Percentiles rank a stretch among this genome's conserved stretches.
Conservation (phyloP, 345 rosid species). For the Eutrema heterophyllum region DNA sequence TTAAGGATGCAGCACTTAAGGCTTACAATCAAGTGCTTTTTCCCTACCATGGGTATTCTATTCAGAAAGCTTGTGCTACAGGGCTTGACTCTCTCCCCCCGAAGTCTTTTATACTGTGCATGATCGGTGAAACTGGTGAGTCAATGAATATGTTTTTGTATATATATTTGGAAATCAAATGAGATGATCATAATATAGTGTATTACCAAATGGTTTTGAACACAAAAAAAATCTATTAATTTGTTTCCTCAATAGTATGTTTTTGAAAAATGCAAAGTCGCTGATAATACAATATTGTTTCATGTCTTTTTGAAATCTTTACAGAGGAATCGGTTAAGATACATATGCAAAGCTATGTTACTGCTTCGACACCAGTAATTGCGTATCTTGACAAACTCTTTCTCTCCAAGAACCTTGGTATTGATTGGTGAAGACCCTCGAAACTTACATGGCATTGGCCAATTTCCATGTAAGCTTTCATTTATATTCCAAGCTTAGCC, state of each 20-base stretch:
- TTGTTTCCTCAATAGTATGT: neutral
- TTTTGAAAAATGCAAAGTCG: neutral
- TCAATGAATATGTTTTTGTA: neutral
- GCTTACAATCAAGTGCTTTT: slow-evolving; percentile 79
- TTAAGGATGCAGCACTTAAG: slow-evolving; percentile 67
- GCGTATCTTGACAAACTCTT: slow-evolving; percentile 59
- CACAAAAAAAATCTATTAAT: neutral
- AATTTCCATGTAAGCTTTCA: neutral
- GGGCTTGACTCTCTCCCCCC: slow-evolving; percentile 81
- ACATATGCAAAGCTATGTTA: slow-evolving; percentile 52
- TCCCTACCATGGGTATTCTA: slow-evolving; percentile 73
- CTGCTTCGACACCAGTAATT: slow-evolving; percentile 45
- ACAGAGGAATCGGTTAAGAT: slow-evolving; percentile 59
- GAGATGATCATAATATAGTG: neutral
- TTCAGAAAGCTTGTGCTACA: slow-evolving; percentile 75
- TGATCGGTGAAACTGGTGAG: slow-evolving; percentile 78
- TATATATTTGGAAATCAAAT: neutral
- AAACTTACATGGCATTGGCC: neutral
- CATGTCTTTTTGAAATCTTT: neutral
- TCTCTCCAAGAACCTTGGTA: slow-evolving; percentile 55
- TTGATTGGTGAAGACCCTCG: slow-evolving; percentile 50
- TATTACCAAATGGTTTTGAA: neutral
- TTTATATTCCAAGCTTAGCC: too few species aligned
- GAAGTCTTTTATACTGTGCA: slow-evolving; percentile 44
- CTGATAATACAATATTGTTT: neutral